Conservation (phyloP, 2,329 filamentous ascomycete genomes). For the Beauveria medogensis region DNA sequence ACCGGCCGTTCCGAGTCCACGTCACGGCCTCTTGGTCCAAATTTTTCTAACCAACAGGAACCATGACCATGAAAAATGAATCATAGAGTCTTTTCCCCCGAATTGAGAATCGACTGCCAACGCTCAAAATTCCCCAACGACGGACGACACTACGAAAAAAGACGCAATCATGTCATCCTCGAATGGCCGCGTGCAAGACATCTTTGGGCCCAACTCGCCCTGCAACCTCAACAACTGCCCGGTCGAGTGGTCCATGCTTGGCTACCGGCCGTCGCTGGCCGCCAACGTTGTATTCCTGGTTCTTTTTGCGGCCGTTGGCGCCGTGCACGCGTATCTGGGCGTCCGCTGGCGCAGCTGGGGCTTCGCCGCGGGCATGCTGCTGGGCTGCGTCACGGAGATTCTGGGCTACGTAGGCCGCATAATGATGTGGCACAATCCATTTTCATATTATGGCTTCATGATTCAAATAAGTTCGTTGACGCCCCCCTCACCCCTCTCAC, state of each 20-base stretch:
- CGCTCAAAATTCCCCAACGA: background rate
- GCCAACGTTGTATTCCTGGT: conserved; percentile 45
- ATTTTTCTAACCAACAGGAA: background rate
- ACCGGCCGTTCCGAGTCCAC: background rate
- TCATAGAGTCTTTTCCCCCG: no score
- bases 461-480: conserved; percentile 49
- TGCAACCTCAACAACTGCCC: conserved; percentile 42
- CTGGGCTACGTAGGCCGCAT: conserved; percentile 56
- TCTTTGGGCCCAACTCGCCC: conserved; percentile 36
- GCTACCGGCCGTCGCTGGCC: conserved; percentile 44
- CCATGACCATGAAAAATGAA: background rate
- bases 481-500: conserved; percentile 10
- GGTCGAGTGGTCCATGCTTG: conserved; percentile 40
- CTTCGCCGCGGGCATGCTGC: conserved; percentile 43
- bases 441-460: conserved; percentile 51
- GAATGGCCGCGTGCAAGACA: background rate
- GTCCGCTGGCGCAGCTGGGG: conserved; percentile 38
- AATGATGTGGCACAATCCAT: conserved; percentile 49
- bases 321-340: conserved; percentile 38
- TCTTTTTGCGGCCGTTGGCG: conserved; percentile 37
- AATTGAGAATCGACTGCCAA: no score
- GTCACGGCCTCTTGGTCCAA: background rate
- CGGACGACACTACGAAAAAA: background rate
- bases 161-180: background rate
- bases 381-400: conserved; percentile 49